phyloP scores from a whole-genome alignment of 495 filamentous ascomycete species.

The Aspergillus nanangensis region DNA sequence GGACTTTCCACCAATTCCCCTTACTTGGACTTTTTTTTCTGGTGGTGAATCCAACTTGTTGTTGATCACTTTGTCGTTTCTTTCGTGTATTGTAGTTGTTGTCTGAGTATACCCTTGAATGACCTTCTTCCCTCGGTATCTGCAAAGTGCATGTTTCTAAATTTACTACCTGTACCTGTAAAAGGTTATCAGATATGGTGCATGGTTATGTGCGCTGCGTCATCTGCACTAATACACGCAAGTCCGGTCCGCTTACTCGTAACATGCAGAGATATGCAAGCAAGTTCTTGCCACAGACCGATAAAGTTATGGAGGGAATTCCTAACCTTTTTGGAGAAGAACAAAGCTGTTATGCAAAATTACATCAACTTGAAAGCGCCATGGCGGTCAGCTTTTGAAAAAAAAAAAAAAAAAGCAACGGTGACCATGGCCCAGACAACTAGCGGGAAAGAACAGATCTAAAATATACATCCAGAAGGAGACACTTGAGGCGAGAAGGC shows the following conservation, averaged over 20 bases:
- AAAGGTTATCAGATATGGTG: not conserved
- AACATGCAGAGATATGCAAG: too few relatives aligned
- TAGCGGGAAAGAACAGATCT: not conserved
- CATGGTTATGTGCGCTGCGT: not conserved
- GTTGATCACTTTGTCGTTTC: not conserved
- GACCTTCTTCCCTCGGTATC: not conserved
- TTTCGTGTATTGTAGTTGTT: constrained; percentile 3
- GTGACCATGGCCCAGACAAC: too few relatives aligned
- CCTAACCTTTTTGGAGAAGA: too few relatives aligned
- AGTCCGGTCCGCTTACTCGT: too few relatives aligned
- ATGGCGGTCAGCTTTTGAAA: too few relatives aligned
- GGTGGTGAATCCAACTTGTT: not conserved
- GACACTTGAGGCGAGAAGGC: too few relatives aligned
- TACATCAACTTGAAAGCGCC: too few relatives aligned
- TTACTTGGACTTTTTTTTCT: not conserved
- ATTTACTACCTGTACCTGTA: not conserved
- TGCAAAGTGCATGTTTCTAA: not conserved
- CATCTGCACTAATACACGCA: not conserved
- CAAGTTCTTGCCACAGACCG: too few relatives aligned
- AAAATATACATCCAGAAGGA: not conserved
- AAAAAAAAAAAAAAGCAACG: too few relatives aligned
- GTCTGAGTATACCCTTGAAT: constrained; percentile 8
- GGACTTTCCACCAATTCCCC: not conserved
- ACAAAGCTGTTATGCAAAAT: too few relatives aligned
- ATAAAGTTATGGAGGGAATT: too few relatives aligned